phyloP scores from a whole-genome alignment of 2,329 filamentous ascomycete species.

The Cytospora schulzeri region DNA sequence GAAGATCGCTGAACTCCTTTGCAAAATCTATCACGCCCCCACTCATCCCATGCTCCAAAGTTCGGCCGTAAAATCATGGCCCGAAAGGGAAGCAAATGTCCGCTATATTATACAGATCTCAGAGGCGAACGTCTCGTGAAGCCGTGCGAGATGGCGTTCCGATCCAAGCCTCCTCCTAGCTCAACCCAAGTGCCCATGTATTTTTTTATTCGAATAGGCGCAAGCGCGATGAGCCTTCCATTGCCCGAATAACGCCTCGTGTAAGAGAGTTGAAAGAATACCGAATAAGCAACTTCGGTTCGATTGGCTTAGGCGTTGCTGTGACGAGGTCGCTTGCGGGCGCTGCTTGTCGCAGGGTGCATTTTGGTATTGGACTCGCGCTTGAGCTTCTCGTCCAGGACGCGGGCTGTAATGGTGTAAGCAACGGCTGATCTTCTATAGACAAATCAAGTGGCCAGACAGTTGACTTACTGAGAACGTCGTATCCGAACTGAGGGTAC shows the following conservation, averaged over 20 bases:
- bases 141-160: neutral
- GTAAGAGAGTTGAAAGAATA: neutral
- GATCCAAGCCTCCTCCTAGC: neutral
- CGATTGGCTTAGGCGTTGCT: constrained; percentile 35
- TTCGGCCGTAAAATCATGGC: neutral
- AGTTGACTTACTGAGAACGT: constrained; percentile 81
- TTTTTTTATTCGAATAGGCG: neutral
- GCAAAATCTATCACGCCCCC: neutral
- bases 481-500: constrained; percentile 89
- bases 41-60: neutral
- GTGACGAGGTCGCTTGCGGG: constrained; percentile 59
- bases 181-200: neutral
- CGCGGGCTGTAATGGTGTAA: constrained; percentile 51
- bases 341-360: constrained; percentile 52
- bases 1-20: neutral
- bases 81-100: constrained; percentile 2
- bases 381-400: constrained; percentile 68
- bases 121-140: neutral
- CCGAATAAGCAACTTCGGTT: neutral
- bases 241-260: neutral
- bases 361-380: constrained; percentile 63
- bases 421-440: too few species aligned
- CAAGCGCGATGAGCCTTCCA: neutral
- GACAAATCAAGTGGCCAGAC: too few species aligned
- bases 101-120: constrained; percentile 6